phyloP scores from a whole-genome alignment of 2,329 filamentous ascomycete genomes.

The Atkinsonella hypoxylon region DNA sequence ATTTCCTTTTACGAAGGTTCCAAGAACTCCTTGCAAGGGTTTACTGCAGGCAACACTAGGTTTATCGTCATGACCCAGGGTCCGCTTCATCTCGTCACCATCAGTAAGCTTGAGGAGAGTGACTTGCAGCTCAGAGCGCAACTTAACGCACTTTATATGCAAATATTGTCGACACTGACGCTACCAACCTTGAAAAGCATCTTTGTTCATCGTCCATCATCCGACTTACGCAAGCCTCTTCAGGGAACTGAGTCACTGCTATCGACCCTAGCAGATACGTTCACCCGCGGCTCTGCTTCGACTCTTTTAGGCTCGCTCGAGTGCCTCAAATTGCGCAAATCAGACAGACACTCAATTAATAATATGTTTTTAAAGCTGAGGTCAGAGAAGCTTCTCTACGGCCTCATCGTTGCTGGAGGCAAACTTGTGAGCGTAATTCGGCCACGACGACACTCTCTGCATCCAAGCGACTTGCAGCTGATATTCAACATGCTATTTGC shows the following conservation, averaged over 20 bases:
- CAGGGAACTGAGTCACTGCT: constrained; percentile 86
- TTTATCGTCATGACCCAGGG: constrained; percentile 82
- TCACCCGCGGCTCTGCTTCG: constrained; percentile 84
- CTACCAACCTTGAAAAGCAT: constrained; percentile 76
- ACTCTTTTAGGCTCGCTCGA: constrained; percentile 82
- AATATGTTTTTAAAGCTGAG: constrained; percentile 71
- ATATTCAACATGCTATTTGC: constrained; percentile 99
- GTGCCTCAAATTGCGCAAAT: constrained; percentile 83
- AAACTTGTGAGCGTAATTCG: constrained; percentile 89
- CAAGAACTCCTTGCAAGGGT: constrained; percentile 65
- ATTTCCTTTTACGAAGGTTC: constrained; percentile 90
- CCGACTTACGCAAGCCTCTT: constrained; percentile 77
- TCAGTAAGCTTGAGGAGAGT: constrained; percentile 85
- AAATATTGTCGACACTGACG: constrained; percentile 90
- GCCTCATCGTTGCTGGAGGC: constrained; percentile 83
- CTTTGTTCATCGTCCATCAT: constrained; percentile 84
- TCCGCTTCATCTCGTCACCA: constrained; percentile 83
- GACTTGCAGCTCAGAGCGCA: constrained; percentile 78
- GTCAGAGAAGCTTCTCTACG: constrained; percentile 73
- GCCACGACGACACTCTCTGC: constrained; percentile 87
- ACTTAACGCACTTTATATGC: constrained; percentile 92
- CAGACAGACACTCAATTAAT: constrained; percentile 76
- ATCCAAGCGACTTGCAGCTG: constrained; percentile 87
- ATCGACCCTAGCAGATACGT: constrained; percentile 86
- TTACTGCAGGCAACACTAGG: constrained; percentile 73